Evolutionary conservation across 75 land plant species (phyloP), one percentile per base, ranked within the genome.

Genomic region (Isoetes taiwanensis): DNA sequence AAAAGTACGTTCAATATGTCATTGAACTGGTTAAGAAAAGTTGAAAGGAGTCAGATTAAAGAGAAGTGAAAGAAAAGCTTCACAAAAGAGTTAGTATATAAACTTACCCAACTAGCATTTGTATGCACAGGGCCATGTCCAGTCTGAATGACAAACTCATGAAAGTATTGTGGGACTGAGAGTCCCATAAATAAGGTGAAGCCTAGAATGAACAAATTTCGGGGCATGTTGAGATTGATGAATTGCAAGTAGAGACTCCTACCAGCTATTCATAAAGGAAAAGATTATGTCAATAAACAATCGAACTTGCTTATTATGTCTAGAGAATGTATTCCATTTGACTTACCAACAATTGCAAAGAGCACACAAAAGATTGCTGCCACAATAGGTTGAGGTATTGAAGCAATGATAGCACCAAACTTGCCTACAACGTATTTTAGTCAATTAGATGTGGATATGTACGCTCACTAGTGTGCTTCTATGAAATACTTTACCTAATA

Each of bases 321-420:
- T 46, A 23, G 23, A 46, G 50, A 16, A 46, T 19, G 50, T 6
- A 46, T 46, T 5, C 21, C 50, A 46, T 23, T 23, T 19, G 23
- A 39, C 84, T 59, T 71, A 90, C 97, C 77, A 14, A 90, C 82
- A 54, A 90, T 76, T 30, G 82, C 94, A 58, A 90, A 90, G 34
- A 88, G 84, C 11, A 90, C 67, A 52, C 85, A 86, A 57, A 80
- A 88, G n/a, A 83, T 9, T 9, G 74, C 94, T 28, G 77, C 84
- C 5, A 81, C 52, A 30, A 91, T 75, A 32, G 97, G 88, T 55
- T 68, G 14, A 0, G 97, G 97, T 27, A 91, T 77, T 12, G 97
- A 83, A 32, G 97, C 97, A 66, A 86, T 57, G 63, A 91, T 38
- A 21, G 93, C 91, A 26, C 96, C 96, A 69, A 89, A 89, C 64